Conservation (phyloP, 2,329 filamentous ascomycete species). For the Aspergillus tamarii region DNA sequence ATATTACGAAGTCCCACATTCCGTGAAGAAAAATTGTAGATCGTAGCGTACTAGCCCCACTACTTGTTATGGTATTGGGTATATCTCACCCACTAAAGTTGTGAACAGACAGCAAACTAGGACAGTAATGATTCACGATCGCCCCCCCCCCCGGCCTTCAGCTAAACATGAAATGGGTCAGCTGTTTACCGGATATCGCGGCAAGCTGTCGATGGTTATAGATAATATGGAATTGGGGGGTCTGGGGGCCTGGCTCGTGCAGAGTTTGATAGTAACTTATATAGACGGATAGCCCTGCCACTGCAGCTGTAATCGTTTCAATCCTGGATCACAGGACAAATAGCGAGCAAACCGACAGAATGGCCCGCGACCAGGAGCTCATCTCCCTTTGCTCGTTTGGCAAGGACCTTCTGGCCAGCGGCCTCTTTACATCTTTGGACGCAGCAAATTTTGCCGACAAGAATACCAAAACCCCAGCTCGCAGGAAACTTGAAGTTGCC, state of each 20-base stretch:
- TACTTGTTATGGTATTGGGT: not conserved
- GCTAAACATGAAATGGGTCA: not conserved
- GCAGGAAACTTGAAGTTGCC: not conserved
- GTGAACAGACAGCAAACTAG: not conserved
- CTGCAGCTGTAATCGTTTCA: not conserved
- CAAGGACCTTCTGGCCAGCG: not conserved
- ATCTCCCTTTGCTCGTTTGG: not conserved
- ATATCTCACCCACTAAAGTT: not conserved
- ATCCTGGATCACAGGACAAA: not conserved
- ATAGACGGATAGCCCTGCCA: not conserved
- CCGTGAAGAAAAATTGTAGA: not conserved
- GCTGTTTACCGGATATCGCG: not conserved
- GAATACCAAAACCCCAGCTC: not conserved
- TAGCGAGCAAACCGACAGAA: not conserved
- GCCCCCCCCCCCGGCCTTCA: not conserved
- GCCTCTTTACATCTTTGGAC: not conserved
- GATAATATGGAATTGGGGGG: too few species aligned
- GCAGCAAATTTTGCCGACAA: not conserved
- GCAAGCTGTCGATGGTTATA: not conserved
- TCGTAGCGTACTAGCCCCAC: not conserved
- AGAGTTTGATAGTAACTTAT: not conserved
- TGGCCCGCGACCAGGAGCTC: not conserved
- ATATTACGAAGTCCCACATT: not conserved
- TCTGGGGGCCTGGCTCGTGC: not conserved
- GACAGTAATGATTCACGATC: not conserved